phyloP scores from a whole-genome alignment of 2,329 filamentous ascomycete species.

The Penicillium decumbens region DNA sequence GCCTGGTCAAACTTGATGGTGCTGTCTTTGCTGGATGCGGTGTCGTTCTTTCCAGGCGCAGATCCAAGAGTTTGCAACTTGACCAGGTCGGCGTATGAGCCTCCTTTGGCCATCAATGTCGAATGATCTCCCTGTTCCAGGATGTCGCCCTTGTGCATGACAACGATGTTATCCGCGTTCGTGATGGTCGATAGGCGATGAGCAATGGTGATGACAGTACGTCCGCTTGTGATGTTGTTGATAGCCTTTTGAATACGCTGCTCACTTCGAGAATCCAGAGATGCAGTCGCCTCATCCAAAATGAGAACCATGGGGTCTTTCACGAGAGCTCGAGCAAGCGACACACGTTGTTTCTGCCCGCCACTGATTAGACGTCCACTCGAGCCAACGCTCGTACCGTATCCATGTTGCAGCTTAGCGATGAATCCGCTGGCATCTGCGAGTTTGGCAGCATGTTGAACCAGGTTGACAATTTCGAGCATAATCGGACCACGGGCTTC shows the following conservation, averaged over 20 bases:
- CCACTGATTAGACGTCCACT: conserved; percentile 69
- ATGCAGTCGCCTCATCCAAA: conserved; percentile 72
- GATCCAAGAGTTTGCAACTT: conserved; percentile 48
- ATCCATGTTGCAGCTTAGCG: conserved; percentile 45
- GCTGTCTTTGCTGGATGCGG: conserved; percentile 46
- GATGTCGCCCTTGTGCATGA: conserved; percentile 51
- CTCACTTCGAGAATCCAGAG: conserved; percentile 54
- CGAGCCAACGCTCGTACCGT: conserved; percentile 68
- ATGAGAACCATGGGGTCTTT: conserved; percentile 67
- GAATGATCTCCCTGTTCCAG: conserved; percentile 51
- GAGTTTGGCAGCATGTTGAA: conserved; percentile 44
- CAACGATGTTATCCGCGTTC: conserved; percentile 53
- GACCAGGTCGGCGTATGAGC: conserved; percentile 24
- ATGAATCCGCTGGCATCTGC: conserved; percentile 52
- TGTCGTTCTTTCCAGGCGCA: conserved; percentile 45
- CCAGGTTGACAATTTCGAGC: conserved; percentile 48
- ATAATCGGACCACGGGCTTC: conserved; percentile 43
- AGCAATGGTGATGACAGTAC: conserved; percentile 71
- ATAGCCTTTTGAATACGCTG: conserved; percentile 52
- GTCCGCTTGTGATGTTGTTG: conserved; percentile 51
- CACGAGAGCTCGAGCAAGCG: conserved; percentile 72
- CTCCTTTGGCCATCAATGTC: conserved; percentile 49
- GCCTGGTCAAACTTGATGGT: conserved; percentile 26
- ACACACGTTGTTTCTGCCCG: conserved; percentile 75
- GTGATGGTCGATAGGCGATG: conserved; percentile 52